Evolutionary conservation across 495 filamentous ascomycete genomes (phyloP).

Genomic region (Halenospora varia): DNA sequence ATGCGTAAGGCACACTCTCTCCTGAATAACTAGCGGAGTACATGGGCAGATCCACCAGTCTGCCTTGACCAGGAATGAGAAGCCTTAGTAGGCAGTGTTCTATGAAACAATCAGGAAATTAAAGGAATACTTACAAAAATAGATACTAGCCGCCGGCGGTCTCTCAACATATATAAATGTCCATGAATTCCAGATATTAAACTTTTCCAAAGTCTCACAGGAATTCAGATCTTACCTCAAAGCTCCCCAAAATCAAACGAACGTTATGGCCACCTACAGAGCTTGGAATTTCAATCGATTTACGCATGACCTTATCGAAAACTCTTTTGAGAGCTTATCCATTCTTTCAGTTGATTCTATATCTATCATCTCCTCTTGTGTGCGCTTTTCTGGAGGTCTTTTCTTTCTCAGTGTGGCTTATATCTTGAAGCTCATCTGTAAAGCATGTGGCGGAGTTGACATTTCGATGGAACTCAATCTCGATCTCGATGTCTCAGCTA

Average conservation of each 20-base stretch:
- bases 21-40: neutral
- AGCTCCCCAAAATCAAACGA: neutral
- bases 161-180: neutral
- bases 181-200: neutral
- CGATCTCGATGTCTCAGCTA: neutral
- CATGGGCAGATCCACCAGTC: neutral
- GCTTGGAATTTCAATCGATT: neutral
- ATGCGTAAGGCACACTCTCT: neutral
- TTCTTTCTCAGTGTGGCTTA: too few species aligned
- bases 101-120: neutral
- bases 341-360: neutral
- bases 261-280: neutral
- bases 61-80: neutral
- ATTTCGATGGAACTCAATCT: neutral
- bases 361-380: neutral
- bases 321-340: neutral
- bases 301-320: neutral
- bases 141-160: neutral
- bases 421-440: too few species aligned
- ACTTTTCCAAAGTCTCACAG: neutral
- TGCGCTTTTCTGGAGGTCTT: too few species aligned
- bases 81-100: neutral
- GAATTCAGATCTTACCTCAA: neutral
- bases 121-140: neutral
- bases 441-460: too few species aligned